Base-by-base conservation (phyloP, 2,329 filamentous ascomycete species). In the Stachybotrys echinatus region DNA sequence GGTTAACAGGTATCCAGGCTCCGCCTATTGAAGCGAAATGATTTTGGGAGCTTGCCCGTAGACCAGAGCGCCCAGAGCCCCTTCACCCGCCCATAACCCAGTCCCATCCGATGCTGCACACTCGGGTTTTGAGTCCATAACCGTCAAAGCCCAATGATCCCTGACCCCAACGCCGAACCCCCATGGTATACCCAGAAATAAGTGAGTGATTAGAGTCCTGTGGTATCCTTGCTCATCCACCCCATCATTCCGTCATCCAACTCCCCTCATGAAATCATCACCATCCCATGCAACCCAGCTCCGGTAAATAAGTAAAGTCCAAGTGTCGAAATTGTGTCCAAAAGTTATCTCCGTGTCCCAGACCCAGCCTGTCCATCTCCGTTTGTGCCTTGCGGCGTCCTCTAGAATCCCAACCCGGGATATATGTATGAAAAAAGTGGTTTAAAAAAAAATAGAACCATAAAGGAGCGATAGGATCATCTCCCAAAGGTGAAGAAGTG, bases 341-440 rank as follows among this genome's bases (percentile, higher is more conserved):
- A 61, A 58, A 63, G 56, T 59, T 57, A 58, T 55, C 49, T 56
- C 52, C 53, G 54, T 55, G 54, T 55, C 27, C 27, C 10, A 34
- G 27, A 34, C 27, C 27, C 27, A 34, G 27, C 27, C 27, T 34
- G 27, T 34, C 27, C 27, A 34, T 34, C 27, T 34, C 27, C 27
- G 14, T 34, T 8, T 50, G 31, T 59, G 69, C 72, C 70, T 74
- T 60, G 70, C 69, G 69, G 69, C 69, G 57, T 65, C 64, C 62
- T 71, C 63, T 71, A 66, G 55, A 57, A 23, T 52, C 62, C 66
- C 59, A 65, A 59, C 54, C 64, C 60, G 61, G 63, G 59, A 58
- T 61, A 63, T 66, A 61, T 66, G 62, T 59, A 59, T 47, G 51
- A 45, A 46, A 53, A 55, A 51, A 48, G 54, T 52, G 50, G 50